These are phyloP conservation scores for Globisporangium parvum DNA, from an alignment of 352 stramenopile genomes.

Conservation along the genomic window DNA sequence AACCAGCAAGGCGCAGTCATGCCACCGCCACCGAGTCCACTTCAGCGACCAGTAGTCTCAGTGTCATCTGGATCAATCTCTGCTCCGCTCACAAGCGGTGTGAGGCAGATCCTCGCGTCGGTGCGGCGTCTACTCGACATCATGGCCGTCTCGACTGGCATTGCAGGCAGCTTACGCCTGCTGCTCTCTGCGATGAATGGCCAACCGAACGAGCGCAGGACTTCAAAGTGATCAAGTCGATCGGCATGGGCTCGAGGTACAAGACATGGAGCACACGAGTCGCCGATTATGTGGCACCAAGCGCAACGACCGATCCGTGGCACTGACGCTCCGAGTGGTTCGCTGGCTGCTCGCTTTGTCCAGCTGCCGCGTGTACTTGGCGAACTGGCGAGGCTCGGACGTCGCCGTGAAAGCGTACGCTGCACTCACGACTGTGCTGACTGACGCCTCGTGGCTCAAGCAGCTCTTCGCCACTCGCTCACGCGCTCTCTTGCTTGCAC, in stretches of 20 bases:
- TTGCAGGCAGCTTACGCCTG: too few relatives aligned
- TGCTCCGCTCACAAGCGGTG: neutral
- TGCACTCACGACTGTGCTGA: neutral
- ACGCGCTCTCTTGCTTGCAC: neutral
- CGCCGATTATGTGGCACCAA: neutral
- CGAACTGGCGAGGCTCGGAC: slow-evolving; percentile 64
- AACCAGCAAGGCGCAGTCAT: neutral
- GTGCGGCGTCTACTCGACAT: neutral
- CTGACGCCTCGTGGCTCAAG: neutral
- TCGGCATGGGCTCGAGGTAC: slow-evolving; percentile 67
- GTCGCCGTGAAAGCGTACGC: slow-evolving; percentile 73
- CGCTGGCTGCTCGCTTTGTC: neutral
- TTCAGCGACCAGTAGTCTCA: neutral
- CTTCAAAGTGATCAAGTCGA: slow-evolving; percentile 37
- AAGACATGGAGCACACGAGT: neutral
- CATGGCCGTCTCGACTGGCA: neutral
- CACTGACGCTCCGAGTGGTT: neutral
- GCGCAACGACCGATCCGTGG: too few relatives aligned
- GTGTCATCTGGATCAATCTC: neutral
- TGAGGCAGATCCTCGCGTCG: slow-evolving; percentile 26
- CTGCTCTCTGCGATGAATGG: too few relatives aligned
- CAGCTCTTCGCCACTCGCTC: neutral
- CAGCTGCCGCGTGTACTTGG: slow-evolving; percentile 76
- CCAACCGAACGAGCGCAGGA: slow-evolving; percentile 13
- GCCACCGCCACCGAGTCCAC: neutral